phyloP scores from a whole-genome alignment of 495 filamentous ascomycete species.

The Penicilliopsis zonata region DNA sequence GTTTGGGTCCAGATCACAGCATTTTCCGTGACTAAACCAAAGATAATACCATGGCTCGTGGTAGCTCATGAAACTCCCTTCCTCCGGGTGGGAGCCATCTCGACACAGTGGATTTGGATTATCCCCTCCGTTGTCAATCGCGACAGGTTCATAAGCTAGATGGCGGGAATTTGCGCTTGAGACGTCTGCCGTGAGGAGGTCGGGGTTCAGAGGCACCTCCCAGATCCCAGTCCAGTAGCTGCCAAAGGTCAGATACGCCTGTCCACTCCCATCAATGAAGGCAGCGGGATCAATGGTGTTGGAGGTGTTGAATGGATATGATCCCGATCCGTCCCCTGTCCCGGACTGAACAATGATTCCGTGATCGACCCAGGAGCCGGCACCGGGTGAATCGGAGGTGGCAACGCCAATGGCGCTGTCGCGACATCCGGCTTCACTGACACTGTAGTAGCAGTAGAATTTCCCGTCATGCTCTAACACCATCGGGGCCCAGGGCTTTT shows the following conservation, averaged over 20 bases:
- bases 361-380: slow-evolving; percentile 44
- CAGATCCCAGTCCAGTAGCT: slow-evolving; percentile 64
- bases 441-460: slow-evolving; percentile 67
- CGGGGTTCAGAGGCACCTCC: slow-evolving; percentile 42
- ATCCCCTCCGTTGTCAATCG: slow-evolving; percentile 9
- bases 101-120: slow-evolving; percentile 19
- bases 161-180: slow-evolving; percentile 17
- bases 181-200: slow-evolving; percentile 21
- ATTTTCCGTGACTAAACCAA: slow-evolving; percentile 58
- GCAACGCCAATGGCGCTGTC: slow-evolving; percentile 62
- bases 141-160: slow-evolving; percentile 20
- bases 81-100: slow-evolving; percentile 27
- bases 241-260: slow-evolving; percentile 52
- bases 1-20: slow-evolving; percentile 45
- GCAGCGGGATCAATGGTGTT: slow-evolving; percentile 68
- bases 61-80: slow-evolving; percentile 44
- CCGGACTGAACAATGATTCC: slow-evolving; percentile 31
- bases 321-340: slow-evolving; percentile 25
- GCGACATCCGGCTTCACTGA: slow-evolving; percentile 54
- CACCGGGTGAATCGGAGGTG: slow-evolving; percentile 47
- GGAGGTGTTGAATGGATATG: slow-evolving; percentile 39
- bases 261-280: slow-evolving; percentile 28
- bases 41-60: slow-evolving; percentile 53
- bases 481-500: slow-evolving; percentile 47
- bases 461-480: slow-evolving; percentile 38